Conservation (phyloP, 768 basidiomycete genomes). For the Tricholoma terreum region DNA sequence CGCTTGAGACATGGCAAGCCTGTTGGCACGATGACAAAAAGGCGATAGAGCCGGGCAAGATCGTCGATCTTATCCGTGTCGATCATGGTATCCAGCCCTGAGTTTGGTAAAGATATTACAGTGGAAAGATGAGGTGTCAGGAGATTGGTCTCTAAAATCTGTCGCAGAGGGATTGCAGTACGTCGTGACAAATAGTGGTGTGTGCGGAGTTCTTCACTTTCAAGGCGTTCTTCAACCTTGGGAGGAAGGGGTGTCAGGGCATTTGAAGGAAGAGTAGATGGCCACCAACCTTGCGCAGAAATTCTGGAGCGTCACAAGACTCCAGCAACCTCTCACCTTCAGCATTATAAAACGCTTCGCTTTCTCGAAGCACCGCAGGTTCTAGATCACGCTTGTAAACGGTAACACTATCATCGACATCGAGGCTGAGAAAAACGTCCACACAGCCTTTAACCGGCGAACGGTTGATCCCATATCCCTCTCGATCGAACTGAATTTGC, state of each 20-base stretch:
- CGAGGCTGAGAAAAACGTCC: slow-evolving; percentile 75
- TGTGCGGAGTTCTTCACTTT: slow-evolving; percentile 79
- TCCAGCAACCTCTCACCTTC: slow-evolving; percentile 73
- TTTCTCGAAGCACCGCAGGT: slow-evolving; percentile 74
- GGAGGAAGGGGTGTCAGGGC: slow-evolving; percentile 8
- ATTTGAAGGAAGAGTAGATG: slow-evolving; percentile 34
- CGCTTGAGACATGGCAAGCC: slow-evolving; percentile 66
- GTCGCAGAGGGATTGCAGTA: slow-evolving; percentile 64
- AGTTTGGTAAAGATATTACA: slow-evolving; percentile 75
- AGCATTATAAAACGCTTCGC: slow-evolving; percentile 69
- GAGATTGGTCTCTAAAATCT: slow-evolving; percentile 75
- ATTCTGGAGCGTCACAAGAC: slow-evolving; percentile 77
- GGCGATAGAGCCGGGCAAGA: slow-evolving; percentile 71
- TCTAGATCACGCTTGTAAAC: slow-evolving; percentile 87
- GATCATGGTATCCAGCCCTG: slow-evolving; percentile 86
- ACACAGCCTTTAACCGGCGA: slow-evolving; percentile 87
- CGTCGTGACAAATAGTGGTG: slow-evolving; percentile 82
- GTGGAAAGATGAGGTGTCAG: slow-evolving; percentile 73
- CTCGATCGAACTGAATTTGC: slow-evolving; percentile 88
- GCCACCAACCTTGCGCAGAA: slow-evolving; percentile 54
- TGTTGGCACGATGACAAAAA: slow-evolving; percentile 64
- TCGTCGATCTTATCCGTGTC: slow-evolving; percentile 76
- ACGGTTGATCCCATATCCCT: slow-evolving; percentile 88
- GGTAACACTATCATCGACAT: slow-evolving; percentile 46
- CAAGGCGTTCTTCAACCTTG: slow-evolving; percentile 78